Conservation (phyloP, 1,284 basidiomycete genomes). For the Xanthoconium separans region DNA sequence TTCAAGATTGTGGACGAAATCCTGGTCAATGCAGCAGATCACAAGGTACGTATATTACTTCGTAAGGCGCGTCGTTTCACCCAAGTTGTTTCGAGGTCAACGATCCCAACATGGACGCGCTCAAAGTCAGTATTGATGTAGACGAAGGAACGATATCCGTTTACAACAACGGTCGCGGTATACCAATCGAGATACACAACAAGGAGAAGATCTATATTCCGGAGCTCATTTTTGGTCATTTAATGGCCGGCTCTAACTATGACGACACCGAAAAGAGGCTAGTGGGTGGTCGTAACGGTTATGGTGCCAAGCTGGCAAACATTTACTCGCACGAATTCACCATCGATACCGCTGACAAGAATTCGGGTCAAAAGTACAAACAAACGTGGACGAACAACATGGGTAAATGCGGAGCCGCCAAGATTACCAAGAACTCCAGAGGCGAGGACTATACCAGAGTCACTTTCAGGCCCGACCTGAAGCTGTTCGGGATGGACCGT, state of each 20-base stretch:
- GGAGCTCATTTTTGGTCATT: constrained; percentile 95
- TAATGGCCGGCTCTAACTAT: constrained; percentile 96
- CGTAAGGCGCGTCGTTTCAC: background rate
- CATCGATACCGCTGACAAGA: constrained; percentile 96
- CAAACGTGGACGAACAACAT: constrained; percentile 97
- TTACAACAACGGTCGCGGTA: constrained; percentile 95
- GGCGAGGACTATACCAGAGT: constrained; percentile 94
- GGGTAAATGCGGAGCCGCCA: constrained; percentile 82
- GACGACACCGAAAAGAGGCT: constrained; percentile 99
- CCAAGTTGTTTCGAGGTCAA: constrained; percentile 65
- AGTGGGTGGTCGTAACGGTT: constrained; percentile 98
- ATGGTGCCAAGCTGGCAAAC: constrained; percentile 97
- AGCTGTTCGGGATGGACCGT: constrained; percentile 87
- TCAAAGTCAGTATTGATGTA: constrained; percentile 86
- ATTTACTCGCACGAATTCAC: constrained; percentile 98
- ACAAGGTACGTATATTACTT: constrained; percentile 68
- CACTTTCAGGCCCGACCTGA: constrained; percentile 92
- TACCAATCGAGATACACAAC: constrained; percentile 95
- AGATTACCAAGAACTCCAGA: constrained; percentile 88
- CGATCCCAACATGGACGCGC: constrained; percentile 82
- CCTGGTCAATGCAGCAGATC: constrained; percentile 98
- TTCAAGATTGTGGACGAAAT: constrained; percentile 99
- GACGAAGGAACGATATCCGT: constrained; percentile 89
- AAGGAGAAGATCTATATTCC: constrained; percentile 96
- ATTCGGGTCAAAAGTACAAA: constrained; percentile 87